Conservation (phyloP, 768 basidiomycete species). For the Chalciporus sphaerocephalus region DNA sequence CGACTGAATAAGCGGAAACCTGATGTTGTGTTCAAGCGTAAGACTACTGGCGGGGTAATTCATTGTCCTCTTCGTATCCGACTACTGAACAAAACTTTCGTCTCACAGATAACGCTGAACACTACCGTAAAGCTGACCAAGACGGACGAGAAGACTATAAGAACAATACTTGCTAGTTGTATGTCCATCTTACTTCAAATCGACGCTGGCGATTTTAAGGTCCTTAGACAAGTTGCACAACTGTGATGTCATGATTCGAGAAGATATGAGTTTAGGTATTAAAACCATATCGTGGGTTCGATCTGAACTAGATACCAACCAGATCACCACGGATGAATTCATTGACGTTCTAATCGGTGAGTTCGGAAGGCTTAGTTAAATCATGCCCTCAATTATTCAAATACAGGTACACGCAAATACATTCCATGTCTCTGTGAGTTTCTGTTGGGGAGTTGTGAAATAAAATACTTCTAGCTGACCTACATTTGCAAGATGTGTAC, state of each 20-base stretch:
- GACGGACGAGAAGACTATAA: slow-evolving; percentile 92
- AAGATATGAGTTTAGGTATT: slow-evolving; percentile 61
- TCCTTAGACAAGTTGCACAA: slow-evolving; percentile 78
- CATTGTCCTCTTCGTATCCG: background rate
- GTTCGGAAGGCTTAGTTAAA: slow-evolving; percentile 4
- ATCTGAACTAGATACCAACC: slow-evolving; percentile 2
- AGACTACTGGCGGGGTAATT: slow-evolving; percentile 86
- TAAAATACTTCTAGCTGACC: background rate
- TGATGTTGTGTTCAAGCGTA: slow-evolving; percentile 93
- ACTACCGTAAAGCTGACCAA: slow-evolving; percentile 90
- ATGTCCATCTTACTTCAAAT: slow-evolving; percentile 23
- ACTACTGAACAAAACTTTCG: background rate
- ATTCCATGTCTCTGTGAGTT: slow-evolving; percentile 83
- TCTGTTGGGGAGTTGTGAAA: background rate
- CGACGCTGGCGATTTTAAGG: slow-evolving; percentile 8
- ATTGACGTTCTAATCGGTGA: slow-evolving; percentile 95
- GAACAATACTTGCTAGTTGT: slow-evolving; percentile 89
- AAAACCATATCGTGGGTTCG: slow-evolving; percentile 3
- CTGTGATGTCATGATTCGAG: slow-evolving; percentile 97
- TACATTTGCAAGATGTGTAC: slow-evolving; percentile 68
- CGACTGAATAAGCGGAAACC: slow-evolving; percentile 86
- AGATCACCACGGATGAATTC: slow-evolving; percentile 96
- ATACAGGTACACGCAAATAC: slow-evolving; percentile 85
- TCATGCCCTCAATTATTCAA: background rate
- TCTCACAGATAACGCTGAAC: slow-evolving; percentile 77